phyloP scores from a whole-genome alignment of 352 stramenopile genomes.

The Phytophthora hibernalis region DNA sequence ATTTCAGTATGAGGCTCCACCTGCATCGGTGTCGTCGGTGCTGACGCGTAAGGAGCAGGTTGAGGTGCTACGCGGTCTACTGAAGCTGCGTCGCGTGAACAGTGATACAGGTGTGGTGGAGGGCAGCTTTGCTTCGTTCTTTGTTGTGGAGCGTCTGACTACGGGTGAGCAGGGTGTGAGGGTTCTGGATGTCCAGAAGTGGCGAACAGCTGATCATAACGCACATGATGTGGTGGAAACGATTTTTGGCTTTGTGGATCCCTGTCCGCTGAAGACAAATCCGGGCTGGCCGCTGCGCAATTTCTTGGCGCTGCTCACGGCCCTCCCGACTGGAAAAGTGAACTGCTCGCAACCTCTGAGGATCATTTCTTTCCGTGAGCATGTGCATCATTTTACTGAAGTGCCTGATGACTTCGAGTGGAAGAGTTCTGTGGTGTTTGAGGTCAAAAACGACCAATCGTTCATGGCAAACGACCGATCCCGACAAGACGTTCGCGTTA shows the following conservation, averaged over 20 bases:
- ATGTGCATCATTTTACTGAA: conserved; percentile 58
- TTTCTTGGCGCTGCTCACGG: conserved; percentile 71
- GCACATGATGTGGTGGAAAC: conserved; percentile 31
- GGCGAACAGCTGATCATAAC: conserved; percentile 24
- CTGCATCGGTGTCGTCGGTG: conserved; percentile 36
- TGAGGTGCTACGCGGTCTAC: conserved; percentile 44
- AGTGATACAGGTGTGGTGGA: conserved; percentile 23
- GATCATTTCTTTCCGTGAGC: conserved; percentile 78
- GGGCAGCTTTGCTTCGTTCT: conserved; percentile 66
- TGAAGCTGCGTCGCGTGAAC: conserved; percentile 43
- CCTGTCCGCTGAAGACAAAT: conserved; percentile 74
- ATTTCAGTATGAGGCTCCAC: conserved; percentile 42
- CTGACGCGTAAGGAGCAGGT: conserved; percentile 53
- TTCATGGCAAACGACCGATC: conserved; percentile 43
- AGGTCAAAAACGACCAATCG: conserved; percentile 46
- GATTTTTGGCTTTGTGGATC: conserved; percentile 91
- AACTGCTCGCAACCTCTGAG: conserved; percentile 42
- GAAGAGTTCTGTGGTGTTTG: conserved; percentile 66
- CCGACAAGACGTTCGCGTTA: conserved; percentile 44
- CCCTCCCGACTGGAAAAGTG: conserved; percentile 44
- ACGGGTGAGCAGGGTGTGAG: conserved; percentile 24
- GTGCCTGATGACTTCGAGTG: conserved; percentile 56
- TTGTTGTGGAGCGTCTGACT: conserved; percentile 63
- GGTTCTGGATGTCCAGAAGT: conserved; percentile 43
- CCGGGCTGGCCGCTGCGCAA: conserved; percentile 92